These are phyloP conservation scores for Sphaceloma murrayae DNA, from an alignment of 2,329 filamentous ascomycete genomes.

Conservation along the genomic window DNA sequence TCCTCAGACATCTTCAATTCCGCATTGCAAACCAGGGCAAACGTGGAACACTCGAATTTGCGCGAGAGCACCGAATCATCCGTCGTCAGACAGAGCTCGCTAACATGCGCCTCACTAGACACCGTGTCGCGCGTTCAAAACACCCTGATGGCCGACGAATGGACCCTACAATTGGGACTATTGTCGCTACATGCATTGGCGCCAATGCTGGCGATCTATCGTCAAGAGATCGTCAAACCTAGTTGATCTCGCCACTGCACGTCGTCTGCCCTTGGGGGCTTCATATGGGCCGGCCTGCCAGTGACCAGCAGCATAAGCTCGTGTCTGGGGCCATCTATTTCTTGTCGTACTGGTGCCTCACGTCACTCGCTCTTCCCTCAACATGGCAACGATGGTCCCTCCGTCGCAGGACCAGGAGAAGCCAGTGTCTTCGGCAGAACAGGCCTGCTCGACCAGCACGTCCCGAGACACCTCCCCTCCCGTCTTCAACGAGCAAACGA, in stretches of 20 bases:
- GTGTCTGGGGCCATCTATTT: too few relatives aligned
- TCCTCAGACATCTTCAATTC: background rate
- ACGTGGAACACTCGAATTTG: too few relatives aligned
- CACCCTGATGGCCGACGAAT: slow-evolving; percentile 13
- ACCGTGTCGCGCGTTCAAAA: background rate
- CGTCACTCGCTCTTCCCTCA: background rate
- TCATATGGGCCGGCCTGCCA: background rate
- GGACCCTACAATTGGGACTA: background rate
- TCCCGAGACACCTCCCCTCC: slow-evolving; percentile 18
- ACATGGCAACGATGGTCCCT: background rate
- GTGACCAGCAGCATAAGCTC: too few relatives aligned
- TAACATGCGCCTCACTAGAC: background rate
- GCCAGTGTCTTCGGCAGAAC: background rate
- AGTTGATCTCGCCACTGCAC: slow-evolving; percentile 8
- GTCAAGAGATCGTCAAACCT: background rate
- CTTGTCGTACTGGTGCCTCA: background rate
- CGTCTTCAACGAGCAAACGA: slow-evolving; percentile 47
- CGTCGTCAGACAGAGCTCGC: too few relatives aligned
- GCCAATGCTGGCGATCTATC: slow-evolving; percentile 1
- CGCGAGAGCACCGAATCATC: too few relatives aligned
- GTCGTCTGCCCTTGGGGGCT: background rate
- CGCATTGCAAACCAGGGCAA: too few relatives aligned
- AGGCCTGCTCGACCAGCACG: background rate
- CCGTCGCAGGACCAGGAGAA: background rate
- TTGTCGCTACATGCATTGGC: slow-evolving; percentile 5